Conservation (phyloP, 176 grass and related monocot species). For the Eleusine indica region DNA sequence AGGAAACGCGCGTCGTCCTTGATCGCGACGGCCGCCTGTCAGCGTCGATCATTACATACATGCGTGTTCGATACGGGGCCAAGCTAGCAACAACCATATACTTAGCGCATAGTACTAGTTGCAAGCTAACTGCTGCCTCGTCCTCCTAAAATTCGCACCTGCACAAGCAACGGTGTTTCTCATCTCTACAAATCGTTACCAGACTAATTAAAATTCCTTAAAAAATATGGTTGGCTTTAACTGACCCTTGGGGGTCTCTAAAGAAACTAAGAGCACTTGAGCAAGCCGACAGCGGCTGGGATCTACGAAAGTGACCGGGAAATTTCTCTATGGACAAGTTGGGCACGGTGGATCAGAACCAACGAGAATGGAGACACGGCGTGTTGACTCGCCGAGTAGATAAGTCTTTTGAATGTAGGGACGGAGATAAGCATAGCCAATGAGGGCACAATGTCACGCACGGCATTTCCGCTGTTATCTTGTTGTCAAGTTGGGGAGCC, state of each 20-base stretch:
- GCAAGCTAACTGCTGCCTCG: neutral
- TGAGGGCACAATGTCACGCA: neutral
- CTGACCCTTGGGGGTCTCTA: neutral
- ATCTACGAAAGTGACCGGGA: neutral
- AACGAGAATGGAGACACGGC: conserved; percentile 33
- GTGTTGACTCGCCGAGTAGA: conserved; percentile 6
- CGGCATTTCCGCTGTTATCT: neutral
- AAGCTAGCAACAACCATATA: neutral
- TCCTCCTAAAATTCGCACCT: neutral
- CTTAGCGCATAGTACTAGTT: neutral
- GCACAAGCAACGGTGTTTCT: neutral
- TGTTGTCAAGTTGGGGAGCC: neutral
- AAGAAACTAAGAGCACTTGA: neutral
- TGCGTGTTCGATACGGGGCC: neutral
- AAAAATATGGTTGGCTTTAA: neutral
- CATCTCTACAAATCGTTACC: neutral
- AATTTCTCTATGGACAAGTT: conserved; percentile 10
- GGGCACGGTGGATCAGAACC: neutral
- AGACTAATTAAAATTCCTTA: neutral
- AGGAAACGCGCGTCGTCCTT: neutral
- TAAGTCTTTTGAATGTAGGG: neutral
- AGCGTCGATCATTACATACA: neutral
- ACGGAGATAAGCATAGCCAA: neutral
- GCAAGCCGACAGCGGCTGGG: neutral
- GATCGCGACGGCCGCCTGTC: conserved; percentile 19